Evolutionary conservation across 2,329 filamentous ascomycete genomes (phyloP), one percentile per base, ranked within the genome.

Genomic region (Cercospora berteroae): DNA sequence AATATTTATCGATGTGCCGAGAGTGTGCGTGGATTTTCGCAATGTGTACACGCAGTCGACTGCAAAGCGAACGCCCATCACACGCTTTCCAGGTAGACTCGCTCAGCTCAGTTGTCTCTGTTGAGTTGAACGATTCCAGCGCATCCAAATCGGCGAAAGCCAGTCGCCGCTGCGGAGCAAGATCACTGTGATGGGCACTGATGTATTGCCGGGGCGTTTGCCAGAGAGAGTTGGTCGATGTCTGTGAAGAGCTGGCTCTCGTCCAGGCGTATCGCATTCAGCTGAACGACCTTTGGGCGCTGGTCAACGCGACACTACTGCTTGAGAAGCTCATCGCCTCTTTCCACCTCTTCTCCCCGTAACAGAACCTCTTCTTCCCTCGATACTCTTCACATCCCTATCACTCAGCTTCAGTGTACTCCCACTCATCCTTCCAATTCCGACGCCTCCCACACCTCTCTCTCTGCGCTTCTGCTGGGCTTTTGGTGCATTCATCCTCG

Each of bases 401-500:
- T 90, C 88, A 75, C 89, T 96, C 74, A 98, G 80, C 70, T 85
- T 90, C 81, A 98, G 79, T 76, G 91, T 91, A 0, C 93, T 93
- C 3, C 91, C 90, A 70, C 84, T 87, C 77, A 97, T 90, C 77
- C 85, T 92, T 0, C 95, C 95, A 12, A 98, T 87, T 2, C 86
- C 88, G 0, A 94, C 93, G 31, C 88, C 88, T 70, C 91, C 92
- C 42, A 97, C 87, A 0, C 87, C 82, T 78, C 88, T 81, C 70
- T 88, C 83, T 79, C 86, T 81, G 76, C 78, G 75, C 65, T 77
- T 71, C 73, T 77, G 61, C 73, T 76, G 62, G 5, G 66, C 27
- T 71, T 81, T 83, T 63, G 81, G 81, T 66, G 79, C 81, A 66
- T 78, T 82, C 25, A 31, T 58, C 64, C 79, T 76, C 66, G 75